Conservation (phyloP, 371 early-diverging fungal species). For the Smittium culicis region DNA sequence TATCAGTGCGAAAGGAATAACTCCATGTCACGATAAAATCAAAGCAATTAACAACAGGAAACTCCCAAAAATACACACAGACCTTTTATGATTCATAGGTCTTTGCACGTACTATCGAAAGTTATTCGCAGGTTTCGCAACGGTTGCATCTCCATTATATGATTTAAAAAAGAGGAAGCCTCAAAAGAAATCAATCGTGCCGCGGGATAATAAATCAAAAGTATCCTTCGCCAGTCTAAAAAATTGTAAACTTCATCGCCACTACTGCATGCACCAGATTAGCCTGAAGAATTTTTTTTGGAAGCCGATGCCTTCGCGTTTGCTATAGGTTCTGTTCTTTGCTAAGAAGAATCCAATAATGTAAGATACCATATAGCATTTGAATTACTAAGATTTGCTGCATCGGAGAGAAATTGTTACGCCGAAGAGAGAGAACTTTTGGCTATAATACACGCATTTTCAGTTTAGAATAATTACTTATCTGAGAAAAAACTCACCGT, state of each 20-base stretch:
- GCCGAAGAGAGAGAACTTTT: slow-evolving; percentile 19
- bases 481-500: slow-evolving; percentile 9
- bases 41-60: slow-evolving; percentile 26
- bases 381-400: slow-evolving; percentile 7
- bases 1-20: slow-evolving; percentile 22
- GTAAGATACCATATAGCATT: slow-evolving; percentile 16
- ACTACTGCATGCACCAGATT: slow-evolving; percentile 14
- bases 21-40: slow-evolving; percentile 22
- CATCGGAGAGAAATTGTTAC: slow-evolving; percentile 16
- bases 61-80: slow-evolving; percentile 15
- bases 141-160: slow-evolving; percentile 21
- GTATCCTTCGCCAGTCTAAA: background rate
- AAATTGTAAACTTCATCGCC: background rate
- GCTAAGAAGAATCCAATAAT: slow-evolving; percentile 16
- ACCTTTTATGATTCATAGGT: slow-evolving; percentile 29
- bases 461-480: slow-evolving; percentile 12
- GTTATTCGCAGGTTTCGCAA: slow-evolving; percentile 18
- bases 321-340: slow-evolving; percentile 28
- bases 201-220: background rate
- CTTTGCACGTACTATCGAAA: slow-evolving; percentile 24
- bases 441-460: slow-evolving; percentile 13
- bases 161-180: background rate
- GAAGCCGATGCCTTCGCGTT: slow-evolving; percentile 29
- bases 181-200: background rate
- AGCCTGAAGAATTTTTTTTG: slow-evolving; percentile 14